Conservation (phyloP, 2,329 filamentous ascomycete species). For the Thermothelomyces thermophilus region DNA sequence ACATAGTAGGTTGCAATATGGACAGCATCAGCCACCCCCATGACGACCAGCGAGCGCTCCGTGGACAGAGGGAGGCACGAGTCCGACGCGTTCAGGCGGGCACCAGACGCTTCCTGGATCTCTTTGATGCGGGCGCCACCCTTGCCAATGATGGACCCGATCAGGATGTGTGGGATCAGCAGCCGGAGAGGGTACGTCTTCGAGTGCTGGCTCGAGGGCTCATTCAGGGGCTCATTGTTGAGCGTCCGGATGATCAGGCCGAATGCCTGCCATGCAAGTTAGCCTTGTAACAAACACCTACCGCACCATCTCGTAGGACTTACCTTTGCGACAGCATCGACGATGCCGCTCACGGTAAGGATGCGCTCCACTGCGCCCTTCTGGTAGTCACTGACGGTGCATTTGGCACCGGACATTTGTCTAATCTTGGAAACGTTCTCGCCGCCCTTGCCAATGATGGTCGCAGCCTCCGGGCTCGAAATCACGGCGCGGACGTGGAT, state of each 20-base stretch:
- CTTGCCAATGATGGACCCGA: constrained; percentile 98
- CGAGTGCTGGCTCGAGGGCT: constrained; percentile 83
- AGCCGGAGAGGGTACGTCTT: constrained; percentile 97
- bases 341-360: constrained; percentile 90
- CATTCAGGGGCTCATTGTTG: constrained; percentile 89
- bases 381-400: constrained; percentile 97
- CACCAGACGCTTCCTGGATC: constrained; percentile 96
- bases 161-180: constrained; percentile 92
- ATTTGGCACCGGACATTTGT: constrained; percentile 91
- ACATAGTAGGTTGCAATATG: constrained; percentile 99
- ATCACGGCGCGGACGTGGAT: constrained; percentile 96
- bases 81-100: constrained; percentile 92
- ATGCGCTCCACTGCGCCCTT: constrained; percentile 96
- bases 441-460: constrained; percentile 95
- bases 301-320: background rate
- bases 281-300: constrained; percentile 20
- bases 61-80: constrained; percentile 89
- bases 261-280: constrained; percentile 62
- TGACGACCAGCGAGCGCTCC: constrained; percentile 94
- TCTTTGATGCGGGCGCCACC: constrained; percentile 92
- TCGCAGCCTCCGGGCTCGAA: constrained; percentile 93
- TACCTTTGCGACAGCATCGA: constrained; percentile 95
- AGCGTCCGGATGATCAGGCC: constrained; percentile 96
- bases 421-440: constrained; percentile 98
- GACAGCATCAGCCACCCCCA: constrained; percentile 95